phyloP scores from a whole-genome alignment of 345 rosid species.

The Aurinia saxatilis region DNA sequence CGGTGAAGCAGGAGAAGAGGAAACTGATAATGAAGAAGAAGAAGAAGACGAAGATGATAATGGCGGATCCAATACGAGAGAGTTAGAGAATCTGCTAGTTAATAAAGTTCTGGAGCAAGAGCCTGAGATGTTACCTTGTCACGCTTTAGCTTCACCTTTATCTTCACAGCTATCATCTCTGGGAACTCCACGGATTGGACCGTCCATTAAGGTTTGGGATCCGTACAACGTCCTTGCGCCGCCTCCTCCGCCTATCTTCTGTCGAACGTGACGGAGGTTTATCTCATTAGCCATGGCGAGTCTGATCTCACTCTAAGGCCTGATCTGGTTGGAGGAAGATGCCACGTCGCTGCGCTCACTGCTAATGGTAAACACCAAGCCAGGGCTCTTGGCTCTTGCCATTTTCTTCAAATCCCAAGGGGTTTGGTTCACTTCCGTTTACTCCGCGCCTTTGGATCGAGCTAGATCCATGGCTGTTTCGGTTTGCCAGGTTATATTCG shows the following conservation, averaged over 20 bases:
- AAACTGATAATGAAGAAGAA: constrained; percentile 35
- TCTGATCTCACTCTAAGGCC: constrained; percentile 64
- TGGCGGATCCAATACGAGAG: constrained; percentile 24
- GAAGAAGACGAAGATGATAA: constrained; percentile 32
- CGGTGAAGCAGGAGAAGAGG: constrained; percentile 45
- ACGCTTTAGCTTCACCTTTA: constrained; percentile 88
- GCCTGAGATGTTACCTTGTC: constrained; percentile 84
- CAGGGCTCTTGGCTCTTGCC: constrained; percentile 84
- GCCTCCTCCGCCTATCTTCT: constrained; percentile 39
- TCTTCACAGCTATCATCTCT: constrained; percentile 84
- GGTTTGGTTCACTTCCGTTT: constrained; percentile 59
- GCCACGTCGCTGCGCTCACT: constrained; percentile 60
- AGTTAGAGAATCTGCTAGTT: constrained; percentile 38
- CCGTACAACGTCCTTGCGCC: constrained; percentile 89
- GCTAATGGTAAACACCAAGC: constrained; percentile 81
- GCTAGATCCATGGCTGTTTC: constrained; percentile 75
- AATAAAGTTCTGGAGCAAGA: constrained; percentile 86
- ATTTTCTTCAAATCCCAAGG: constrained; percentile 79
- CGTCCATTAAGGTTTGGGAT: constrained; percentile 92
- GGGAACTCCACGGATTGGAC: constrained; percentile 87
- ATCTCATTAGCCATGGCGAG: constrained; percentile 73
- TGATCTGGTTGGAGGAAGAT: constrained; percentile 76
- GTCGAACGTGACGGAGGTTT: constrained; percentile 51
- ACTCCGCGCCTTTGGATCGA: constrained; percentile 75
- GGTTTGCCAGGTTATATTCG: too few species aligned